Percentiles rank a stretch among this genome's conserved stretches.
phyloP scores from a whole-genome alignment of 495 filamentous ascomycete species.

The Niebla homalea region DNA sequence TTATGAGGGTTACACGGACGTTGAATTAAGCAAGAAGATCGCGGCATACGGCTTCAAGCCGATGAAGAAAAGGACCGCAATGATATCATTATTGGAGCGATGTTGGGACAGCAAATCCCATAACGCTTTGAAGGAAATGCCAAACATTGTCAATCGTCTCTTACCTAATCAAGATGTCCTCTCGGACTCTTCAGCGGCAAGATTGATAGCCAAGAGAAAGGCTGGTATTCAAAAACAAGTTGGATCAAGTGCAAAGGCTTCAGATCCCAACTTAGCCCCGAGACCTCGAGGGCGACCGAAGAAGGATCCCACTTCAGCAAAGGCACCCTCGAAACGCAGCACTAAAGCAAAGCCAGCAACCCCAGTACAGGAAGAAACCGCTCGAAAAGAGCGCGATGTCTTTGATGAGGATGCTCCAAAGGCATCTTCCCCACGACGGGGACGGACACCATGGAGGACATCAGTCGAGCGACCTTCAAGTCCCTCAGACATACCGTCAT shows the following conservation, averaged over 20 bases:
- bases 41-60: slow-evolving; percentile 61
- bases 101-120: slow-evolving; percentile 51
- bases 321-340: slow-evolving; percentile 26
- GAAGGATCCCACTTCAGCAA: slow-evolving; percentile 41
- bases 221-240: too few species aligned
- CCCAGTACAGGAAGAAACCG: too few species aligned
- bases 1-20: slow-evolving; percentile 49
- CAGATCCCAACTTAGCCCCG: too few species aligned
- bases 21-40: slow-evolving; percentile 49
- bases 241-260: too few species aligned
- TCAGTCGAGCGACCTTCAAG: too few species aligned
- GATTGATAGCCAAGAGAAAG: too few species aligned
- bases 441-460: too few species aligned
- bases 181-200: too few species aligned
- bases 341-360: not conserved
- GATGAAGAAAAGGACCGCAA: slow-evolving; percentile 51
- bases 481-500: too few species aligned
- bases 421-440: too few species aligned
- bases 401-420: slow-evolving; percentile 11
- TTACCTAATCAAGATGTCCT: too few species aligned
- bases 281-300: slow-evolving; percentile 31
- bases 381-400: too few species aligned
- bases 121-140: slow-evolving; percentile 8
- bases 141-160: slow-evolving; percentile 1
- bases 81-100: slow-evolving; percentile 57